Conservation (phyloP, 306 rosid genomes). For the Herpetospermum pedunculosum region DNA sequence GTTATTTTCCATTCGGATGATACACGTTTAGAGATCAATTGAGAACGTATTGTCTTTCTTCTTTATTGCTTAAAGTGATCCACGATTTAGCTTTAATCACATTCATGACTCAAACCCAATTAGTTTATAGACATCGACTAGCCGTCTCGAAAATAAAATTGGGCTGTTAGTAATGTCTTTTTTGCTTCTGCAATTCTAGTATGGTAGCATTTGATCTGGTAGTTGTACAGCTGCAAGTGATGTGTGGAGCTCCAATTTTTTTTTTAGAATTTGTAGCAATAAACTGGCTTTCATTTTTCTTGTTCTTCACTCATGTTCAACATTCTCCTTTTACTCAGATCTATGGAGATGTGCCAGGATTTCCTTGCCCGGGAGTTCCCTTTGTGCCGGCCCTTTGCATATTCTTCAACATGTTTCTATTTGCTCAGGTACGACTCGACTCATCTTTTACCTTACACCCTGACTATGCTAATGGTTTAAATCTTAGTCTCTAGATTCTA, state of each 20-base stretch:
- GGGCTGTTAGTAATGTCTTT: neutral
- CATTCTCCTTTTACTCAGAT: constrained; percentile 33
- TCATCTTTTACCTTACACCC: neutral
- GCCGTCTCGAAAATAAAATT: neutral
- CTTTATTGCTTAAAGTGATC: neutral
- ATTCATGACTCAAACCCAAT: neutral
- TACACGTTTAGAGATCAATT: neutral
- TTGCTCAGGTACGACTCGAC: constrained; percentile 55
- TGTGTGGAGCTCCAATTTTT: neutral
- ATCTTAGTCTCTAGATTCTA: neutral
- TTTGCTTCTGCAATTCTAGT: neutral
- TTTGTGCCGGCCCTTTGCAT: constrained; percentile 65
- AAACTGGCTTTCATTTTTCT: neutral
- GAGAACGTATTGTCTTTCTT: neutral
- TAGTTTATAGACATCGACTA: neutral
- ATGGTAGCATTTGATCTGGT: neutral
- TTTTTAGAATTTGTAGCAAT: neutral
- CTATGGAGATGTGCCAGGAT: constrained; percentile 62
- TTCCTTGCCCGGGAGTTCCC: constrained; percentile 92
- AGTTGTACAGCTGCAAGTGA: neutral
- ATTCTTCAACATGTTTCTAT: constrained; percentile 83
- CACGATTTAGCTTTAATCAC: neutral
- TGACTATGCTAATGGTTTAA: neutral
- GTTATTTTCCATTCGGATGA: neutral
- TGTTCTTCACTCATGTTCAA: constrained; percentile 10